phyloP scores from a whole-genome alignment of 192 early-diverging fungal species.

The Globomyces pollinis-pini region DNA sequence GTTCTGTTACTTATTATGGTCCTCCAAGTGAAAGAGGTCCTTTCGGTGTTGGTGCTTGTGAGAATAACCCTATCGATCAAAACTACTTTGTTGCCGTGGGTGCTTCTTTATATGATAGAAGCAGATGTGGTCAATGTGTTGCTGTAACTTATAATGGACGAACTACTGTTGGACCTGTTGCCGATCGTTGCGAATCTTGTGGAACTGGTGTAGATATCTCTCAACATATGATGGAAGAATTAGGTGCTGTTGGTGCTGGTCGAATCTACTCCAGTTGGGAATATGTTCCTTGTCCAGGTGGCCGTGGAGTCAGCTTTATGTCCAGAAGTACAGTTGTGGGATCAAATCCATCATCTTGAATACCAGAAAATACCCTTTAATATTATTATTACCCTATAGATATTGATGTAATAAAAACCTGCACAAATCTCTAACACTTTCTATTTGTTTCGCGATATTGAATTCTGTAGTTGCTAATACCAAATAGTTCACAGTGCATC shows the following conservation, averaged over 20 bases:
- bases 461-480: too few species aligned
- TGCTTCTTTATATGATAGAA: not conserved
- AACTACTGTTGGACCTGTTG: not conserved
- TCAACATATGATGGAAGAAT: constrained; percentile 1
- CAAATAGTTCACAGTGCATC: too few species aligned
- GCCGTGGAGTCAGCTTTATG: too few species aligned
- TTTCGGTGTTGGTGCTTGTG: not conserved
- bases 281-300: not conserved
- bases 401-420: too few species aligned
- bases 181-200: not conserved
- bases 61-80: not conserved
- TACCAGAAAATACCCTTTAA: too few species aligned
- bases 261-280: not conserved
- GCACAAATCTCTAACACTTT: too few species aligned
- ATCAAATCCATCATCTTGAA: too few species aligned
- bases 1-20: not conserved
- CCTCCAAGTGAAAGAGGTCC: too few species aligned
- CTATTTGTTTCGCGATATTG: too few species aligned
- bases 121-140: not conserved
- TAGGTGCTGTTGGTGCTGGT: not conserved
- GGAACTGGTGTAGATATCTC: not conserved
- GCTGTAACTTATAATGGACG: not conserved
- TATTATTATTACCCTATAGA: too few species aligned
- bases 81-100: not conserved
- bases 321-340: too few species aligned